These are phyloP conservation scores for Prunus yedoensis DNA, from an alignment of 331 rosid genomes.

Conservation along the genomic window DNA sequence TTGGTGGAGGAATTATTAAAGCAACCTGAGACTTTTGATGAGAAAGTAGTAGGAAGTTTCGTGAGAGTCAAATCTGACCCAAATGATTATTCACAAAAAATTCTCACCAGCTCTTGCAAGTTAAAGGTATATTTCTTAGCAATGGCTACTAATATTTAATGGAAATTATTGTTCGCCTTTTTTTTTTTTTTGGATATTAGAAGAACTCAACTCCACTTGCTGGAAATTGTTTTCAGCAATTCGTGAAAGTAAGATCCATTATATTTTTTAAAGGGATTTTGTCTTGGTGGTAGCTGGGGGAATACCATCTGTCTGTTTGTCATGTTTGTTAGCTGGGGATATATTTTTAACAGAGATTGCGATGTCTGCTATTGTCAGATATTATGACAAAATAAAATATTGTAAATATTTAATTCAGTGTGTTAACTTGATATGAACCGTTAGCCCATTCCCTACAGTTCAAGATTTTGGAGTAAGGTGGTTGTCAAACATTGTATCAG, in stretches of 20 bases:
- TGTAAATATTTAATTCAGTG: background rate
- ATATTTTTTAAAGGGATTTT: background rate
- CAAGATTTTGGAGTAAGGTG: background rate
- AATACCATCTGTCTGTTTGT: background rate
- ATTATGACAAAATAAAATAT: background rate
- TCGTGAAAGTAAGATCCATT: background rate
- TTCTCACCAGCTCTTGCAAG: constrained; percentile 65
- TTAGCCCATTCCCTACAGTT: background rate
- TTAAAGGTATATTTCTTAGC: constrained; percentile 41
- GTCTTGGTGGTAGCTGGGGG: background rate
- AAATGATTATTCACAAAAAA: constrained; percentile 63
- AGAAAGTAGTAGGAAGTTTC: constrained; percentile 70
- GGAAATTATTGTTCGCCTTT: background rate
- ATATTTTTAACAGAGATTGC: background rate
- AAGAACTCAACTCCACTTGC: background rate
- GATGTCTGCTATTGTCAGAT: too few relatives aligned
- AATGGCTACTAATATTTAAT: background rate
- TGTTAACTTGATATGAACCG: background rate
- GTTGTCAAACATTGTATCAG: background rate
- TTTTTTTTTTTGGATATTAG: background rate
- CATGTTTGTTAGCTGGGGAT: background rate
- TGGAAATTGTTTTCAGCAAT: background rate
- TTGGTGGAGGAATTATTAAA: constrained; percentile 59
- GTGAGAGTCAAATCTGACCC: constrained; percentile 73
- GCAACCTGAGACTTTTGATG: constrained; percentile 49